These are phyloP conservation scores for Nematodospora valgi DNA, from an alignment of 805 yeast species.

Conservation along the genomic window DNA sequence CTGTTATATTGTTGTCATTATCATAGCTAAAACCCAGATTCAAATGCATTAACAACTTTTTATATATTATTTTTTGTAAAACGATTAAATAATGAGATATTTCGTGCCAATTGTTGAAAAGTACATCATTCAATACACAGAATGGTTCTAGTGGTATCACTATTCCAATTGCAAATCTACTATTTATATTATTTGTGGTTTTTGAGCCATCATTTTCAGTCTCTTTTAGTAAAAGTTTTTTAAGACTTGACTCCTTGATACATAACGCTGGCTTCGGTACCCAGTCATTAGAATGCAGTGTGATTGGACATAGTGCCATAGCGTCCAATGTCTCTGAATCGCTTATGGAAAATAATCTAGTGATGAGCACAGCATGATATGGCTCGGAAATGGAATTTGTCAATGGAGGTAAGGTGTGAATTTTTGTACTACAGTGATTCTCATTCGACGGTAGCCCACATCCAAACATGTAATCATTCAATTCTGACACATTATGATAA, in stretches of 20 bases:
- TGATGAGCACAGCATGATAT: slow-evolving; percentile 38
- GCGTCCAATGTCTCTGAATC: slow-evolving; percentile 17
- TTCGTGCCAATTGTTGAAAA: slow-evolving; percentile 50
- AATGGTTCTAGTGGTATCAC: slow-evolving; percentile 43
- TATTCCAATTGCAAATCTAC: slow-evolving; percentile 47
- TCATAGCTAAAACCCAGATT: slow-evolving; percentile 11
- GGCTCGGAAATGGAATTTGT: slow-evolving; percentile 30
- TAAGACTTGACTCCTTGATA: slow-evolving; percentile 17
- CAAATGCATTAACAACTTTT: slow-evolving; percentile 31
- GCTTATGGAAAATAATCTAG: slow-evolving; percentile 42
- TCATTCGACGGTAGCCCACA: slow-evolving; percentile 52
- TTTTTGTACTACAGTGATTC: slow-evolving; percentile 39
- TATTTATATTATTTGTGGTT: slow-evolving; percentile 18
- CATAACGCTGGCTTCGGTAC: slow-evolving; percentile 40
- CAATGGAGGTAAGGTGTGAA: slow-evolving; percentile 45
- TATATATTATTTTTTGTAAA: slow-evolving; percentile 37
- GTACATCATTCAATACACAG: slow-evolving; percentile 31
- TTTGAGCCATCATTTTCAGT: slow-evolving; percentile 2
- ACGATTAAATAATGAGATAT: slow-evolving; percentile 37
- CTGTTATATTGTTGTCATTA: slow-evolving; percentile 3
- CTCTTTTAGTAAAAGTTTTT: too few species aligned
- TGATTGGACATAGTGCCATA: not conserved
- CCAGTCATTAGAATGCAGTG: slow-evolving; percentile 29
- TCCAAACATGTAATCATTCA: slow-evolving; percentile 55
- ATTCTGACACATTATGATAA: slow-evolving; percentile 42